Evolutionary conservation across 345 rosid species (phyloP), one percentile per base, ranked within the genome.

Genomic region (Noccaea bulbosa): DNA sequence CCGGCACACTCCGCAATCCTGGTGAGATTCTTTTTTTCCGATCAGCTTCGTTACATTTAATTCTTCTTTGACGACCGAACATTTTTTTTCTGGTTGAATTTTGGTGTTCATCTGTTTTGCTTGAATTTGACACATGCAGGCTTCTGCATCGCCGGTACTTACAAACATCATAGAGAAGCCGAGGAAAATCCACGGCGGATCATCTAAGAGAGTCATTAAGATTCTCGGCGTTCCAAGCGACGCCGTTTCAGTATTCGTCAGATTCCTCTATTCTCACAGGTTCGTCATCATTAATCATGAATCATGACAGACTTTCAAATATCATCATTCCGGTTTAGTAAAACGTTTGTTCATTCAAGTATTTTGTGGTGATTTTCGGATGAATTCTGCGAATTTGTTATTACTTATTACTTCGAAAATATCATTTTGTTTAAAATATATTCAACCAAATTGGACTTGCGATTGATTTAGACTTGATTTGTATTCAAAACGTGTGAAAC

Each of bases 161-260:
- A 88, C 76, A 50, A 87, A 75, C 62, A 47, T 84, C 58, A 84
- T 93, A 1, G 69, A 67, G 38, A 30, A 86, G 80, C 49, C 69
- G 80, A 49, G 89, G 85, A 12, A 69, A 44, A 27, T 76, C 76
- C 84, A 79, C 75, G 81, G 83, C 33, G 76, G 86, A 66, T 47
- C 65, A 56, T 78, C 90, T 0, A 83, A 78, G 71, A 80, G 48
- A 72, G 65, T 85, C 70, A 80, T 93, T 22, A 85, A 84, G 37
- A 88, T 93, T 68, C 83, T 83, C 52, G 97, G 98, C 8, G 98
- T 93, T 44, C 96, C 97, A 2, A 78, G 84, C 80, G 84, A 78
- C 51, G 97, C 98, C 61, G 98, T 93, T 63, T 80, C 84, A 0
- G 76, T 87, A 3, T 93, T 93, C 37, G 45, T 90, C 22, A 77